phyloP scores from a whole-genome alignment of 2,329 filamentous ascomycete species.

The Calonectria multiphialidica region DNA sequence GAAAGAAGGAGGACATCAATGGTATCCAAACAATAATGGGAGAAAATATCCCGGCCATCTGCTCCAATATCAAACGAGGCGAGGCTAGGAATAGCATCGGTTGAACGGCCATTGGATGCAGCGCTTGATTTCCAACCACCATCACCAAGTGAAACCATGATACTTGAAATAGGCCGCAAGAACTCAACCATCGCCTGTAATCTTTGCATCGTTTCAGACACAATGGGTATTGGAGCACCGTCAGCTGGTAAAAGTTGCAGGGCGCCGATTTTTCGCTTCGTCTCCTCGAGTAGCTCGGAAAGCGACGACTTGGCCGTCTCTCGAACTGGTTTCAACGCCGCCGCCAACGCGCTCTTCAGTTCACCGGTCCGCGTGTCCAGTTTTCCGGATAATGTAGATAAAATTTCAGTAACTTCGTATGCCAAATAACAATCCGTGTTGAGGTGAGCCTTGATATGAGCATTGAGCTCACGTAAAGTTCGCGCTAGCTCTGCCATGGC shows the following conservation, averaged over 20 bases:
- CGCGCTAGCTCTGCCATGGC: conserved; percentile 86
- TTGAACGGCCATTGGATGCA: conserved; percentile 65
- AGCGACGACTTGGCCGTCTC: conserved; percentile 93
- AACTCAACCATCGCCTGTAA: conserved; percentile 91
- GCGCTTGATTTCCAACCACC: conserved; percentile 82
- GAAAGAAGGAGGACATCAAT: conserved; percentile 83
- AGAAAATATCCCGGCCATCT: conserved; percentile 88
- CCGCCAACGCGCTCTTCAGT: conserved; percentile 84
- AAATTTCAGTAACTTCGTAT: conserved; percentile 94
- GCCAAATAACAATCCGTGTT: conserved; percentile 94
- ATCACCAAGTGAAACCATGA: conserved; percentile 92
- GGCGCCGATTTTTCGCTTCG: conserved; percentile 74
- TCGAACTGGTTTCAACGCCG: conserved; percentile 88
- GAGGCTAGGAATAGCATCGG: conserved; percentile 76
- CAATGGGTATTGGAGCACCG: conserved; percentile 81
- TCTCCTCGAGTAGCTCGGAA: conserved; percentile 86
- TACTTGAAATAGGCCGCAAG: conserved; percentile 85
- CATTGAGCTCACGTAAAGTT: conserved; percentile 89
- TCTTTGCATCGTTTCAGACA: conserved; percentile 86
- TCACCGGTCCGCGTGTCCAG: conserved; percentile 88
- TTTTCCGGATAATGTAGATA: conserved; percentile 82
- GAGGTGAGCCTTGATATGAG: conserved; percentile 87
- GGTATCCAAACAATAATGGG: conserved; percentile 90
- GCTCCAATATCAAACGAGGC: conserved; percentile 89
- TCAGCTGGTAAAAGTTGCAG: conserved; percentile 81